phyloP scores from a whole-genome alignment of 495 filamentous ascomycete species.

The Aspergillus cristatus region DNA sequence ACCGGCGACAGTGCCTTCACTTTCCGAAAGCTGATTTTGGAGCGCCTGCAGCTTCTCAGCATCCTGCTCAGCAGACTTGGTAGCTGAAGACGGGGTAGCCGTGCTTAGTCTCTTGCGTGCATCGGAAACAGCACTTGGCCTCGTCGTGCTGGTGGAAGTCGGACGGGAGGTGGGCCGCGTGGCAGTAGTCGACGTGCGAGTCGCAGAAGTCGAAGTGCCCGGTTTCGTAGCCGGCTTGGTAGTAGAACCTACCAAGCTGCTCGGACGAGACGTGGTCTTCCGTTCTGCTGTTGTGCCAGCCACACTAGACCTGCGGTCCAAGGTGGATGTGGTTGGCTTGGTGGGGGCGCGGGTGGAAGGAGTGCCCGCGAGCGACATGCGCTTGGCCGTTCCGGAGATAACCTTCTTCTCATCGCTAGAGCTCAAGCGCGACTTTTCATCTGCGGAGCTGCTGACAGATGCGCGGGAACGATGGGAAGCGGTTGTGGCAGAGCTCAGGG shows the following conservation, averaged over 20 bases:
- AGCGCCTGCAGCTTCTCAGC: conserved; percentile 32
- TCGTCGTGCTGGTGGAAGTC: conserved; percentile 16
- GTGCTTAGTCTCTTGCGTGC: conserved; percentile 30
- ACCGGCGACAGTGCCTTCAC: conserved; percentile 29
- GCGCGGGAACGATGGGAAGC: conserved; percentile 36
- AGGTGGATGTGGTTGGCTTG: conserved; percentile 26
- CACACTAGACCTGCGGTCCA: conserved; percentile 35
- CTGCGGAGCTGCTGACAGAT: conserved; percentile 40
- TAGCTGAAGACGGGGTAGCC: conserved; percentile 3
- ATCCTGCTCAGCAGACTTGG: conserved; percentile 20
- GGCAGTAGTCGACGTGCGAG: conserved; percentile 17
- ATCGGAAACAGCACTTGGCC: conserved; percentile 13
- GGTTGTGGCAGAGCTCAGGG: conserved; percentile 29
- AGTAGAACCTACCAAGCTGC: conserved; percentile 16
- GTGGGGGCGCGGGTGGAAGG: conserved; percentile 26
- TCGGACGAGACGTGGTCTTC: conserved; percentile 18
- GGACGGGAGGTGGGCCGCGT: conserved; percentile 18
- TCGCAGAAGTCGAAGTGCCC: conserved; percentile 17
- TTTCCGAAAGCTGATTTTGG: conserved; percentile 34
- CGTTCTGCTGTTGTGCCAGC: conserved; percentile 26
- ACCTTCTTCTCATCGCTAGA: conserved; percentile 39
- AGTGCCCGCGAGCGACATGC: conserved; percentile 37
- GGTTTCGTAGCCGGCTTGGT: conserved; percentile 15
- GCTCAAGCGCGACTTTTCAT: conserved; percentile 38
- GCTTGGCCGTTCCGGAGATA: conserved; percentile 36